These are phyloP conservation scores for Lachnellula subtilissima DNA, from an alignment of 2,329 filamentous ascomycete species.

Conservation along the genomic window DNA sequence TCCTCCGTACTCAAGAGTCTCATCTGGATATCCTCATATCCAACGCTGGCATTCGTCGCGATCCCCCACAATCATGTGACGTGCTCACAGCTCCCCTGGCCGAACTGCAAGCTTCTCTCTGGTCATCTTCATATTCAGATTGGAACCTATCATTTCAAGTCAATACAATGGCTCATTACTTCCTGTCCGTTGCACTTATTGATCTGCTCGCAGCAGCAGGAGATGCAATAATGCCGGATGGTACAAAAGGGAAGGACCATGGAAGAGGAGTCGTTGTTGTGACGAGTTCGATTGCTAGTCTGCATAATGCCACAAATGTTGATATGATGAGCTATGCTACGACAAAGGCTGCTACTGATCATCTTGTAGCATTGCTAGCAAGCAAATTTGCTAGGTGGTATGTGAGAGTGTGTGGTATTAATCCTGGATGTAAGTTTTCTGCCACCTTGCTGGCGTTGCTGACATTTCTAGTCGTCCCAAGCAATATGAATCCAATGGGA, in stretches of 20 bases:
- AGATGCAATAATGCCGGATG: slow-evolving; percentile 24
- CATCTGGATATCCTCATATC: slow-evolving; percentile 45
- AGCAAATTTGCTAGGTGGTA: slow-evolving; percentile 43
- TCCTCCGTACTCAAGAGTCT: slow-evolving; percentile 34
- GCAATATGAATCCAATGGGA: slow-evolving; percentile 40
- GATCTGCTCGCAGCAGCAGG: slow-evolving; percentile 40
- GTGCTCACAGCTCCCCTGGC: slow-evolving; percentile 38
- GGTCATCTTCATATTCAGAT: slow-evolving; percentile 37
- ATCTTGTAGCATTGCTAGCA: slow-evolving; percentile 45
- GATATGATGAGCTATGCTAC: slow-evolving; percentile 48
- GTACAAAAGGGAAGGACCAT: slow-evolving; percentile 31
- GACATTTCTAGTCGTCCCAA: slow-evolving; percentile 35
- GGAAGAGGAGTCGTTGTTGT: slow-evolving; percentile 44
- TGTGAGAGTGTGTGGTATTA: slow-evolving; percentile 40
- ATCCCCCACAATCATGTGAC: slow-evolving; percentile 40
- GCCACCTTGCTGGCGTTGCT: background rate
- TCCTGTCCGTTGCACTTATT: slow-evolving; percentile 42
- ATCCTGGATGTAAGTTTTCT: slow-evolving; percentile 38
- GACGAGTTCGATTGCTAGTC: slow-evolving; percentile 48
- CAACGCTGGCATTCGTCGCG: slow-evolving; percentile 45
- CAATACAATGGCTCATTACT: slow-evolving; percentile 48
- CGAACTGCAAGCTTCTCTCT: slow-evolving; percentile 43
- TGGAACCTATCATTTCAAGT: slow-evolving; percentile 44
- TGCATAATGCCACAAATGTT: slow-evolving; percentile 49
- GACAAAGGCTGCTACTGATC: slow-evolving; percentile 49